These are phyloP conservation scores for Cajanus cajan DNA, from an alignment of 306 rosid species.

Conservation along the genomic window DNA sequence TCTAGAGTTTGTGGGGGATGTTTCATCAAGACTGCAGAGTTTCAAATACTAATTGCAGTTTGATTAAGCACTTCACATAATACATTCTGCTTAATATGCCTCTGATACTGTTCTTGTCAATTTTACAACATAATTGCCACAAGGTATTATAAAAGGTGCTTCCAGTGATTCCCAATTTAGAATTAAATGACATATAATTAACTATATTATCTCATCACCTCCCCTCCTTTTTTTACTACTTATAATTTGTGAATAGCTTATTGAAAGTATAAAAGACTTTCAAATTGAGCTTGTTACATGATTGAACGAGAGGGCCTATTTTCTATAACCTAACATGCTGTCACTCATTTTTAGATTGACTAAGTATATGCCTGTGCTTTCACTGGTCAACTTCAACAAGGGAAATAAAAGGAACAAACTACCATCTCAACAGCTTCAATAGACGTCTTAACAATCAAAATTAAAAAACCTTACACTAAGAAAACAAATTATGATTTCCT, in stretches of 20 bases:
- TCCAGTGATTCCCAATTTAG: too few species aligned
- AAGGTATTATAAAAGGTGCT: background rate
- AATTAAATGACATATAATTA: background rate
- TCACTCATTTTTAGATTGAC: conserved; percentile 4
- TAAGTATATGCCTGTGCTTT: conserved; percentile 16
- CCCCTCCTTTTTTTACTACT: background rate
- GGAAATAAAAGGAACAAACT: conserved; percentile 28
- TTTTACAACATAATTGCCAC: background rate
- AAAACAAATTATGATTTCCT: background rate
- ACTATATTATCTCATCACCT: background rate
- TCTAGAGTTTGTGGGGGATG: background rate
- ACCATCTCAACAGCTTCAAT: conserved; percentile 48
- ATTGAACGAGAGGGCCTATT: background rate
- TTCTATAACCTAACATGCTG: background rate
- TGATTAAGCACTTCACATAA: background rate
- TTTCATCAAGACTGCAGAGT: background rate
- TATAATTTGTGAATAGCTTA: background rate
- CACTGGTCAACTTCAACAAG: conserved; percentile 35
- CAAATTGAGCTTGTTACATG: background rate
- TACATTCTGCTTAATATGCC: too few species aligned
- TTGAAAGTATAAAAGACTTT: background rate
- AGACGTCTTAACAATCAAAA: conserved; percentile 46
- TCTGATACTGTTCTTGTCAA: background rate
- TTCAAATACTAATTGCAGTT: background rate
- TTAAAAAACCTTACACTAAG: background rate